Evolutionary conservation across 2,329 filamentous ascomycete genomes (phyloP), one percentile per base, ranked within the genome.

Genomic region (Fusarium buharicum): DNA sequence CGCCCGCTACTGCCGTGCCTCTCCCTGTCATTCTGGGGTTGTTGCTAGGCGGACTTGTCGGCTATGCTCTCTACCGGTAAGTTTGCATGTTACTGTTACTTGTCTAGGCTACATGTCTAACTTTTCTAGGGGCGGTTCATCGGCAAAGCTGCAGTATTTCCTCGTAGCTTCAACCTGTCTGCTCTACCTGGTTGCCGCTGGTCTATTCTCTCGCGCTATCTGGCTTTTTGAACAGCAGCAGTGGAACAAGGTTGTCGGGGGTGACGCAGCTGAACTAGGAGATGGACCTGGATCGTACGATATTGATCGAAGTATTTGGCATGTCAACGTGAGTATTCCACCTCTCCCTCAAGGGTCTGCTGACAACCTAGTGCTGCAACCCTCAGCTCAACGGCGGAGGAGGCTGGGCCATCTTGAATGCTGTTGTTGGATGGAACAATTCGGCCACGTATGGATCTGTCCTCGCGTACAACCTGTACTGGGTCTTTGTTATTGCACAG

Each of bases 381-480:
- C 89, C 92, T 0, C 78, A 86, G 48, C 76, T 88, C 34, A 88
- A 91, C 61, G 89, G 90, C 24, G 89, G 89, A 43, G 87, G 89
- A 33, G 91, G 90, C 39, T 96, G 92, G 92, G 91, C 91, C 51
- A 87, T 96, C 65, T 92, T 96, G 81, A 94, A 96, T 70, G 87
- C 91, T 55, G 81, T 96, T 37, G 82, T 96, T 7, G 92, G 93
- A 52, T 97, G 93, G 93, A 85, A 88, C 62, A 96, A 96, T 78
- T 92, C 90, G 14, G 93, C 91, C 4, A 96, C 92, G 1, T 93
- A 94, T 69, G 91, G 92, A 43, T 93, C 91, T 2, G 90, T 96
- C 61, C 86, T 96, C 55, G 87, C 90, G 3, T 96, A 96, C 78
- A 96, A 95, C 72, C 50, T 94, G 11, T 96, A 96, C 80, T 97